Percentiles rank a stretch among this genome's conserved stretches.
Evolutionary conservation across 2,329 filamentous ascomycete genomes (phyloP).

Genomic region (Fusarium sambucinum): DNA sequence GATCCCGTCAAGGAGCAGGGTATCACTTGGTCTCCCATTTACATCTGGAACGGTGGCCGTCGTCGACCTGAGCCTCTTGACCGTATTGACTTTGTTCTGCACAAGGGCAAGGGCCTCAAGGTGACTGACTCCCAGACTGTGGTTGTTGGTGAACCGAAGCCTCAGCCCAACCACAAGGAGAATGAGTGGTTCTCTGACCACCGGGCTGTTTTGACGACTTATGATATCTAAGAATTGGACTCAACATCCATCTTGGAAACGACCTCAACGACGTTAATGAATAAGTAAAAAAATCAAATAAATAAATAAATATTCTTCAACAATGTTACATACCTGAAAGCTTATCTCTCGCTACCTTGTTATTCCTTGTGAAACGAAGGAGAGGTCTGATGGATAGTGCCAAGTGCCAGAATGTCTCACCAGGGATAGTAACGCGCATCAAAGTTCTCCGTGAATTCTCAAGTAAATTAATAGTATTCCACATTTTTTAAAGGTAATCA

Average conservation of each 20-base stretch:
- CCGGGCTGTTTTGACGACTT: slow-evolving; percentile 51
- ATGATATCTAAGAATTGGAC: slow-evolving; percentile 35
- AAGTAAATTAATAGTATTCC: background rate
- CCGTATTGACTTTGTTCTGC: slow-evolving; percentile 59
- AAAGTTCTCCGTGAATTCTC: background rate
- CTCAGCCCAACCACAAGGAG: slow-evolving; percentile 51
- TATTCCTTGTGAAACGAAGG: background rate
- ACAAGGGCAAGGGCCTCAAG: slow-evolving; percentile 52
- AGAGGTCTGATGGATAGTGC: background rate
- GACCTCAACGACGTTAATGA: slow-evolving; percentile 19
- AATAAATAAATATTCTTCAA: background rate
- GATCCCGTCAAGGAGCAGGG: slow-evolving; percentile 52
- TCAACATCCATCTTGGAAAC: background rate
- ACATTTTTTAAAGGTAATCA: background rate
- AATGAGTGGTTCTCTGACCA: slow-evolving; percentile 60
- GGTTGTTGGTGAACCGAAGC: slow-evolving; percentile 52
- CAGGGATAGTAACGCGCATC: background rate
- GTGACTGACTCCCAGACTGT: slow-evolving; percentile 49
- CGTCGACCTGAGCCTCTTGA: slow-evolving; percentile 57
- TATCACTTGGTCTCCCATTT: slow-evolving; percentile 58
- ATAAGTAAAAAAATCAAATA: slow-evolving; percentile 6
- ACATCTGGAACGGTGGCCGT: slow-evolving; percentile 49
- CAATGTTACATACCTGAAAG: background rate
- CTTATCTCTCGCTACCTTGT: background rate
- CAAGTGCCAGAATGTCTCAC: slow-evolving; percentile 1